These are phyloP conservation scores for Malus sylvestris DNA, from an alignment of 306 rosid species.

Conservation along the genomic window DNA sequence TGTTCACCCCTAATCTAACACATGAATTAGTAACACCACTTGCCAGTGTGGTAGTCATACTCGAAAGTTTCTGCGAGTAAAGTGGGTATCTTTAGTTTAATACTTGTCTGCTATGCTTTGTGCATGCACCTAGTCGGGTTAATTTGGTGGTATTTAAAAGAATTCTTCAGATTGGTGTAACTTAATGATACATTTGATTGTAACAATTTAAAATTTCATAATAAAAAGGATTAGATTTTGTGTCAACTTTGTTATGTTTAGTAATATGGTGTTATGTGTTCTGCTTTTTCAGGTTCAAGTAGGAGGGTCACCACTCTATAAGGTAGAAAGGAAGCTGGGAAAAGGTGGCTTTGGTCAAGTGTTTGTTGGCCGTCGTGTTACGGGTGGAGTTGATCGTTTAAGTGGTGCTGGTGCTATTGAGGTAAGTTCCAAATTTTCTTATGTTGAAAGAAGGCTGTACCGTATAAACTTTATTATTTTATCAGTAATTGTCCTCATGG, in stretches of 20 bases:
- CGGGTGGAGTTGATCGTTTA: constrained; percentile 68
- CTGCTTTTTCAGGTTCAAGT: constrained; percentile 56
- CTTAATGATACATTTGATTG: not conserved
- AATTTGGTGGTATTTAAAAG: not conserved
- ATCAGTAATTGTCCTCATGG: not conserved
- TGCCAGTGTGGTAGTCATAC: not conserved
- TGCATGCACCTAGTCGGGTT: not conserved
- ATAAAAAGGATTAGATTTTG: not conserved
- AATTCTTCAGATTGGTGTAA: not conserved
- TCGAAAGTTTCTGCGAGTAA: not conserved
- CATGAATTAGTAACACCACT: not conserved
- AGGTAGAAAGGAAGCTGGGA: constrained; percentile 76
- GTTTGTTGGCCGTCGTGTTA: constrained; percentile 74
- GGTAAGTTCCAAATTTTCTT: constrained; percentile 31
- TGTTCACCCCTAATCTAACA: not conserved
- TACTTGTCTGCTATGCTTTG: not conserved
- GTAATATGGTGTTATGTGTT: not conserved
- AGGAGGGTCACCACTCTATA: constrained; percentile 78
- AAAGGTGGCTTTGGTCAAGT: constrained; percentile 98
- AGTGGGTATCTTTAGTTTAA: not conserved
- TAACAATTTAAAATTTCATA: not conserved
- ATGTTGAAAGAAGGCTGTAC: not conserved
- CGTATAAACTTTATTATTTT: not conserved
- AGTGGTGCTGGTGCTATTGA: constrained; percentile 73
- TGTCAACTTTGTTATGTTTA: not conserved